These are phyloP conservation scores for Adansonia madagascariensis DNA, from an alignment of 441 rosid genomes.

Conservation along the genomic window DNA sequence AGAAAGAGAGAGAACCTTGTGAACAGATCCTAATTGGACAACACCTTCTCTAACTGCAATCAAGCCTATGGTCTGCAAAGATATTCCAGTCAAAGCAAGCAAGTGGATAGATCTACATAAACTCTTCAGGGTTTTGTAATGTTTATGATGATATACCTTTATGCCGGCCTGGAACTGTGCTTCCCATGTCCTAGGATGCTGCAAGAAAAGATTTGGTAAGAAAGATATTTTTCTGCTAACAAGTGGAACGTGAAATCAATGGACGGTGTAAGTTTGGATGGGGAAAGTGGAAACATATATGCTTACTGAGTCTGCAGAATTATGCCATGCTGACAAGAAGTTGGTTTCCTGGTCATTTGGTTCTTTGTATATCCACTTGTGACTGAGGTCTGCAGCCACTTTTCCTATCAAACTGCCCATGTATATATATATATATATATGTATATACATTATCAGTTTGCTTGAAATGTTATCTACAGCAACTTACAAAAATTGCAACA, in stretches of 20 bases:
- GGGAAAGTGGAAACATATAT: neutral
- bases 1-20: slow-evolving; percentile 55
- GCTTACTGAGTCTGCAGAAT: slow-evolving; percentile 89
- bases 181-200: slow-evolving; percentile 99
- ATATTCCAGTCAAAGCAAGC: slow-evolving; percentile 20
- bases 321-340: slow-evolving; percentile 93
- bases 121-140: neutral
- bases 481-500: neutral
- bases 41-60: slow-evolving; percentile 97
- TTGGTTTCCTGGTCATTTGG: slow-evolving; percentile 94
- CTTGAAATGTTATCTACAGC: neutral
- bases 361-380: slow-evolving; percentile 95
- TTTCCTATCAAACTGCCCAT: slow-evolving; percentile 81
- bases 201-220: slow-evolving; percentile 28
- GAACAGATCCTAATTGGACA: slow-evolving; percentile 86
- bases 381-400: slow-evolving; percentile 95
- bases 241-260: slow-evolving; percentile 9
- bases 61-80: slow-evolving; percentile 86
- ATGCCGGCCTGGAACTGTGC: slow-evolving; percentile 97
- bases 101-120: slow-evolving; percentile 20
- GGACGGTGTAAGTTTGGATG: neutral
- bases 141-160: slow-evolving; percentile 52
- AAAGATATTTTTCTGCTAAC: slow-evolving; percentile 16
- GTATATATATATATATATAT: neutral
- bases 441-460: slow-evolving; percentile 23